Percentiles rank a stretch among this genome's conserved stretches.
These are phyloP conservation scores for Debaryomyces singareniensis DNA, from an alignment of 1,139 yeast species.

Conservation along the genomic window DNA sequence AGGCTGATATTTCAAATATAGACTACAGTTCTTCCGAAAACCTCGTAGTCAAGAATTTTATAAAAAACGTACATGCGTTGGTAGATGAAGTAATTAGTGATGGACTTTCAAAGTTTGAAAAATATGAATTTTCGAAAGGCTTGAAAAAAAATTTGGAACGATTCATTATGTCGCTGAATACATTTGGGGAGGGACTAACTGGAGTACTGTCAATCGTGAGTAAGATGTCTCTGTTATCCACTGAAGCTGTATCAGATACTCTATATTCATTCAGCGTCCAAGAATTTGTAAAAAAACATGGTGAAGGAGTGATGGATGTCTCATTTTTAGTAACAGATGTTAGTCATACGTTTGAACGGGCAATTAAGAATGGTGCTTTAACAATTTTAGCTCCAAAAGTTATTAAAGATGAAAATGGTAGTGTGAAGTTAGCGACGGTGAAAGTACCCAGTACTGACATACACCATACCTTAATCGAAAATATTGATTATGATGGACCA, in stretches of 20 bases:
- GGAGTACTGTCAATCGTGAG: slow-evolving; percentile 9
- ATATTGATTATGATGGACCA: slow-evolving; percentile 35
- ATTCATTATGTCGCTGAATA: slow-evolving; percentile 11
- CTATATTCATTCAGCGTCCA: slow-evolving; percentile 23
- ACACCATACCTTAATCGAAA: slow-evolving; percentile 61
- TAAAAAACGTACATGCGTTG: slow-evolving; percentile 12
- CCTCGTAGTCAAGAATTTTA: slow-evolving; percentile 9
- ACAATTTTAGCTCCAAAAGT: slow-evolving; percentile 36
- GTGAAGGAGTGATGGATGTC: slow-evolving; percentile 73
- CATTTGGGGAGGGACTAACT: slow-evolving; percentile 8
- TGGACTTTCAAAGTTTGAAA: slow-evolving; percentile 10
- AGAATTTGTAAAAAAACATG: slow-evolving; percentile 51
- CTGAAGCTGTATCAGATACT: slow-evolving; percentile 13
- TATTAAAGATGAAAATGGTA: slow-evolving; percentile 42
- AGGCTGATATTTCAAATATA: slow-evolving; percentile 8
- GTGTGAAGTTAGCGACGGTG: slow-evolving; percentile 48
- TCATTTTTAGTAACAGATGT: slow-evolving; percentile 54
- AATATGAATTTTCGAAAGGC: slow-evolving; percentile 1
- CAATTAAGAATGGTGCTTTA: slow-evolving; percentile 52
- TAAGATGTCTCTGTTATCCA: slow-evolving; percentile 15
- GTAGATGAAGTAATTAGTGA: slow-evolving; percentile 14
- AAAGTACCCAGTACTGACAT: slow-evolving; percentile 56
- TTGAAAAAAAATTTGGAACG: slow-evolving; percentile 9
- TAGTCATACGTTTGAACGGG: slow-evolving; percentile 34
- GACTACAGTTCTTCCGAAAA: slow-evolving; percentile 4